A percentile compares a stretch with the other conserved stretches of the same genome.
These are phyloP conservation scores for Pachysandra terminalis DNA, from an alignment of 164 flowering plant genomes.

Conservation along the genomic window DNA sequence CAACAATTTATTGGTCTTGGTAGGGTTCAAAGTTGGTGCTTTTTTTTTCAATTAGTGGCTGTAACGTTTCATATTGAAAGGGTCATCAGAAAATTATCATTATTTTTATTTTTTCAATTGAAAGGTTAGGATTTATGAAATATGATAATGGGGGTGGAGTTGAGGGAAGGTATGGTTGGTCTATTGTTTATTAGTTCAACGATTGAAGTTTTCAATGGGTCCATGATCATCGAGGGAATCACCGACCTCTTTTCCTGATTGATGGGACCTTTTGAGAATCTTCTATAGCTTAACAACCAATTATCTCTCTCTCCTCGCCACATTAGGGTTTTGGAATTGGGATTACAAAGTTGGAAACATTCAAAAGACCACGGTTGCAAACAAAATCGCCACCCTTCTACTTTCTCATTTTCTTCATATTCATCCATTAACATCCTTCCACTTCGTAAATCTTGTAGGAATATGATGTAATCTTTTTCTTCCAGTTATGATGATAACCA, in stretches of 20 bases:
- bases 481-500: too few relatives aligned
- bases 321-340: background rate
- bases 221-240: constrained; percentile 33
- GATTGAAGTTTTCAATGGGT: constrained; percentile 28
- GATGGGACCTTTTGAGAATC: constrained; percentile 46
- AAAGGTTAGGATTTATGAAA: background rate
- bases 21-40: too few relatives aligned
- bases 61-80: background rate
- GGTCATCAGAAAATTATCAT: background rate
- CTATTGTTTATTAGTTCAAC: constrained; percentile 10
- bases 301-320: constrained; percentile 11
- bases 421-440: too few relatives aligned
- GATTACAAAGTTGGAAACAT: too few relatives aligned
- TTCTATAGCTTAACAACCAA: constrained; percentile 12
- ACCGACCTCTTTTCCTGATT: constrained; percentile 32
- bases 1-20: too few relatives aligned
- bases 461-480: too few relatives aligned
- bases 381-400: too few relatives aligned
- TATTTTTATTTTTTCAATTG: too few relatives aligned
- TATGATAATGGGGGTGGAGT: background rate
- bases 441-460: too few relatives aligned
- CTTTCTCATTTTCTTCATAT: too few relatives aligned
- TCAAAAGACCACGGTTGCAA: background rate
- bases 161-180: constrained; percentile 8
- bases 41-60: too few relatives aligned